These are phyloP conservation scores for Arthrobotrys pseudoclavata DNA, from an alignment of 2,329 filamentous ascomycete genomes.

Conservation along the genomic window DNA sequence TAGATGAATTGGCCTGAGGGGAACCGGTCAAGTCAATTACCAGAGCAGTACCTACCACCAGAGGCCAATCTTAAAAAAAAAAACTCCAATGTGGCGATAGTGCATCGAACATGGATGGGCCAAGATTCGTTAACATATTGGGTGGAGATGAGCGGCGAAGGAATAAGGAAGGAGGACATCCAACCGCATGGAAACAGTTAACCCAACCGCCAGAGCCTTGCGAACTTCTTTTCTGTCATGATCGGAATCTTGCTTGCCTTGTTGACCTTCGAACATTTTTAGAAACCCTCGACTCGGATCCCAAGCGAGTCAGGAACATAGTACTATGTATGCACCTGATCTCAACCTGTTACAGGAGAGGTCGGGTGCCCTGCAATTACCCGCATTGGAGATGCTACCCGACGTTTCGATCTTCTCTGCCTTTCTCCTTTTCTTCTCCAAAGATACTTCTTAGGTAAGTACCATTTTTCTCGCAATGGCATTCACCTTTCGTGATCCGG, in stretches of 20 bases:
- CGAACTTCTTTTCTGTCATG: slow-evolving; percentile 1
- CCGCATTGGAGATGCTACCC: slow-evolving; percentile 43
- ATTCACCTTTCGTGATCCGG: slow-evolving; percentile 15
- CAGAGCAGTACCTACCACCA: no score
- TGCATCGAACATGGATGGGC: slow-evolving; percentile 34
- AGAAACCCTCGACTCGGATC: slow-evolving; percentile 8
- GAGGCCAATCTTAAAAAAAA: slow-evolving; percentile 37
- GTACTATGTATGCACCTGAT: slow-evolving; percentile 14
- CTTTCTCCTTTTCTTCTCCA: slow-evolving; percentile 12
- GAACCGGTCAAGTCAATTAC: slow-evolving; percentile 4
- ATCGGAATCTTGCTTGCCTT: slow-evolving; percentile 12
- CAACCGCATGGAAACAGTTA: slow-evolving; percentile 18
- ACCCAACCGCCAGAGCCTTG: slow-evolving; percentile 19
- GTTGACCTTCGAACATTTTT: slow-evolving; percentile 28
- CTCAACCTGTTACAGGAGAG: slow-evolving; percentile 54
- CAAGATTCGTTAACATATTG: slow-evolving; percentile 25
- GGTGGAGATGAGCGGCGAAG: slow-evolving; percentile 47
- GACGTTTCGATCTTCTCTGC: slow-evolving; percentile 38
- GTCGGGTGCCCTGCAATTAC: slow-evolving; percentile 59
- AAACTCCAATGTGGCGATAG: slow-evolving; percentile 48
- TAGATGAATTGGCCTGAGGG: slow-evolving; percentile 37
- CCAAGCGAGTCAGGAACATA: slow-evolving; percentile 25
- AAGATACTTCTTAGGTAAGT: slow-evolving; percentile 1
- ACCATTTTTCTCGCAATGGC: slow-evolving; percentile 16
- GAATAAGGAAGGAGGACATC: slow-evolving; percentile 53